phyloP scores from a whole-genome alignment of 1,139 yeast species.

The Scheffersomyces illinoinensis region DNA sequence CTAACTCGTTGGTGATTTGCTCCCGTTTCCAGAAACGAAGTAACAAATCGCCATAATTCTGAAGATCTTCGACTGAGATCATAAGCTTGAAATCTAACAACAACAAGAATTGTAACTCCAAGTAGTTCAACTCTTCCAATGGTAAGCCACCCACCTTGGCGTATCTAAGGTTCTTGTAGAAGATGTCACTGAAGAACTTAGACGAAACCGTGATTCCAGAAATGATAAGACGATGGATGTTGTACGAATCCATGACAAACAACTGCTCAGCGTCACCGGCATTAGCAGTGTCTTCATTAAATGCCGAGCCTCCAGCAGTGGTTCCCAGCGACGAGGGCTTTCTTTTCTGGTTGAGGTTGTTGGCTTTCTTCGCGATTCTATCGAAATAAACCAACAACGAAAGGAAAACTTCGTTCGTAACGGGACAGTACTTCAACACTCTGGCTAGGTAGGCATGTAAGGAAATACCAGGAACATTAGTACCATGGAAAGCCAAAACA shows the following conservation, averaged over 20 bases:
- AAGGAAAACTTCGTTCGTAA: slow-evolving; percentile 92
- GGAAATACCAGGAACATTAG: slow-evolving; percentile 92
- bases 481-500: slow-evolving; percentile 90
- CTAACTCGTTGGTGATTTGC: slow-evolving; percentile 43
- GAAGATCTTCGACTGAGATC: slow-evolving; percentile 89
- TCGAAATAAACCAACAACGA: slow-evolving; percentile 91
- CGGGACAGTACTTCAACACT: slow-evolving; percentile 94
- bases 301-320: slow-evolving; percentile 9
- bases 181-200: slow-evolving; percentile 92
- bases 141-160: slow-evolving; percentile 98
- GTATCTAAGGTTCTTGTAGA: slow-evolving; percentile 92
- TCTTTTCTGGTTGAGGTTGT: slow-evolving; percentile 41
- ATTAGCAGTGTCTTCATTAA: slow-evolving; percentile 12
- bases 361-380: slow-evolving; percentile 87
- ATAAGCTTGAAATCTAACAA: slow-evolving; percentile 83
- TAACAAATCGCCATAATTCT: slow-evolving; percentile 84
- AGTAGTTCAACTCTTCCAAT: slow-evolving; percentile 85
- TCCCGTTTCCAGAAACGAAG: slow-evolving; percentile 83
- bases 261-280: slow-evolving; percentile 46
- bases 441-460: slow-evolving; percentile 86
- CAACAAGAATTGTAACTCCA: slow-evolving; percentile 85
- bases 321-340: slow-evolving; percentile 7
- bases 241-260: slow-evolving; percentile 94
- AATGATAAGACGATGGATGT: slow-evolving; percentile 88
- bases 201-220: slow-evolving; percentile 97